Evolutionary conservation across 2,329 filamentous ascomycete genomes (phyloP), one percentile per base, ranked within the genome.

Genomic region (Tolypocladium tundrense): DNA sequence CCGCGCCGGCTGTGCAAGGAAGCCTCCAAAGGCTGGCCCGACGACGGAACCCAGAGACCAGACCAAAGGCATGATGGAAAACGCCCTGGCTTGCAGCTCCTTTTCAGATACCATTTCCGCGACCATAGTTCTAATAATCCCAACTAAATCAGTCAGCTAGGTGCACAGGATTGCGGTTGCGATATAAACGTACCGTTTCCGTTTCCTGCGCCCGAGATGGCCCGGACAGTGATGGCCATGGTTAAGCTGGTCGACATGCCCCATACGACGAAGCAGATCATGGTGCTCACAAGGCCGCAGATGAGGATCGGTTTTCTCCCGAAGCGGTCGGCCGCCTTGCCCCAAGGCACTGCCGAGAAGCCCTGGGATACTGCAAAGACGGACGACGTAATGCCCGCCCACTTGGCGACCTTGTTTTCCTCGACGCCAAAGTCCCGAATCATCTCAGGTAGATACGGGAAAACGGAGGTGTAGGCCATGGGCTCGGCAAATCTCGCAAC

Each of bases 101-200:
- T 83, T 91, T 70, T 94, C 86, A 0, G 91, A 89, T 1, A 96
- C 91, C 80, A 97, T 86, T 71, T 97, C 93, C 0, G 93, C 93
- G 2, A 97, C 91, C 76, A 94, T 91, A 19, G 91, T 96, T 63
- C 92, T 78, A 62, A 97, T 87, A 61, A 97, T 97, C 1, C 94
- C 89, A n/a, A 93, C 87, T 86, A 55, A 16, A 8, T 41, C 13
- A 51, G 21, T 56, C 19, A 51, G 42, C 42, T 4, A 7, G 21
- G 7, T 9, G 16, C 21, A 14, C 19, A 21, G 14, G 19, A 21
- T 54, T 35, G 31, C 4, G 7, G 10, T 21, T n/a, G 31, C 16
- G 4, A 1, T 7, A 3, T 13, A 1, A 43, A 70, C 75, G 39
- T 67, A 86, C 83, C 83, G 68, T 97, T 97, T 57, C 93, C 94